phyloP scores from a whole-genome alignment of 2,329 filamentous ascomycete species.

The Fusarium cyanostomum region DNA sequence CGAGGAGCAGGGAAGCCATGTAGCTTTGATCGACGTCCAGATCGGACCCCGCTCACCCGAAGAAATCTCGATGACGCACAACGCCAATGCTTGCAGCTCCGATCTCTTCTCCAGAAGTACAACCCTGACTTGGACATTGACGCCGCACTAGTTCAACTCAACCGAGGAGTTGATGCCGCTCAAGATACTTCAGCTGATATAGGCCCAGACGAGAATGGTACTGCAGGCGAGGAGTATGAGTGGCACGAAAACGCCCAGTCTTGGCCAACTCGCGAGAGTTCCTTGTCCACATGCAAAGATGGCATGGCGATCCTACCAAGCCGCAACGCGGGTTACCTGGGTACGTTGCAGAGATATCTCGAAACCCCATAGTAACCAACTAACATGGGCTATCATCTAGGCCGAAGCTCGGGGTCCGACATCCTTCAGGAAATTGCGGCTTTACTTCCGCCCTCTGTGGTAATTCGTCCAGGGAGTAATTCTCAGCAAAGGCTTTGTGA shows the following conservation, averaged over 20 bases:
- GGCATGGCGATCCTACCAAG: conserved; percentile 41
- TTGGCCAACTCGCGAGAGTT: not conserved
- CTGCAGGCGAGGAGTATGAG: conserved; percentile 21
- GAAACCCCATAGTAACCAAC: not conserved
- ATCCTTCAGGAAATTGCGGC: conserved; percentile 38
- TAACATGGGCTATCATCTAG: conserved; percentile 4
- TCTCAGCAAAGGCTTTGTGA: not conserved
- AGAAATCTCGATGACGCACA: conserved; percentile 49
- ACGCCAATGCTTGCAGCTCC: conserved; percentile 39
- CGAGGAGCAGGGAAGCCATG: conserved; percentile 43
- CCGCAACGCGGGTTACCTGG: conserved; percentile 39
- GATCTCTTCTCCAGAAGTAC: conserved; percentile 41
- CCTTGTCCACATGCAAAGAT: conserved; percentile 13
- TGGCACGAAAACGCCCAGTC: conserved; percentile 31
- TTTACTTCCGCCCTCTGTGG: conserved; percentile 9
- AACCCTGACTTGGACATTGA: conserved; percentile 44
- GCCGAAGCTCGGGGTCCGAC: conserved; percentile 43
- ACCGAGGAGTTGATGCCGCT: not conserved
- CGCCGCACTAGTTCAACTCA: conserved; percentile 6
- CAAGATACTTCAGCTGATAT: not conserved
- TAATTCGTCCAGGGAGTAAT: not conserved
- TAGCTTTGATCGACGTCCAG: conserved; percentile 46
- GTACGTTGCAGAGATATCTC: conserved; percentile 6
- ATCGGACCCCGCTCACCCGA: conserved; percentile 49
- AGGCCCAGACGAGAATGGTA: not conserved